Evolutionary conservation across 2,329 filamentous ascomycete species (phyloP).

Genomic region (Aspergillus novoparasiticus): DNA sequence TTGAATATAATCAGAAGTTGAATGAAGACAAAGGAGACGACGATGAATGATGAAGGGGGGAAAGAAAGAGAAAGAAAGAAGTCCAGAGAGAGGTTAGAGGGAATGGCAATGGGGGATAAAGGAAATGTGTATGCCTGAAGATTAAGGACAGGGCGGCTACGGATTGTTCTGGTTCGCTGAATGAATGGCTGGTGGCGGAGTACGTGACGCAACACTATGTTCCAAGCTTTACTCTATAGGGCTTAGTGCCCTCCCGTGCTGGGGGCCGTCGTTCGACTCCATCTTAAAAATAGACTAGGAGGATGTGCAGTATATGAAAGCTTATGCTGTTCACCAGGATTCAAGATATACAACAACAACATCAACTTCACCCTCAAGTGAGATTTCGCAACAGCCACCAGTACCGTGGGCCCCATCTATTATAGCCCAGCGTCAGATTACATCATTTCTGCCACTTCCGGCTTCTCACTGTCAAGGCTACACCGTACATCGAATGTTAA

Average conservation of each 20-base stretch:
- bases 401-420: background rate
- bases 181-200: background rate
- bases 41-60: conserved; percentile 11
- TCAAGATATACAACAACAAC: background rate
- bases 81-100: conserved; percentile 6
- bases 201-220: conserved; percentile 1
- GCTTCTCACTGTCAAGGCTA: background rate
- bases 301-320: background rate
- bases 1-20: conserved; percentile 2
- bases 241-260: background rate
- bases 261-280: background rate
- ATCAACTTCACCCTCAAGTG: background rate
- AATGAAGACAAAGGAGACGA: background rate
- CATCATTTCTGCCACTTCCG: background rate
- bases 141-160: background rate
- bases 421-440: background rate
- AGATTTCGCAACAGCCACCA: background rate
- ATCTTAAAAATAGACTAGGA: background rate
- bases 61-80: conserved; percentile 9
- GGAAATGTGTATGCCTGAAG: conserved; percentile 2
- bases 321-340: background rate
- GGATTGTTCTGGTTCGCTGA: background rate
- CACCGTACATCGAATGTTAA: background rate
- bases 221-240: background rate
- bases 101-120: conserved; percentile 5